Percentiles rank a stretch among this genome's conserved stretches.
phyloP scores from a whole-genome alignment of 139 green algal genomes.

The Pleodorina starrii region DNA sequence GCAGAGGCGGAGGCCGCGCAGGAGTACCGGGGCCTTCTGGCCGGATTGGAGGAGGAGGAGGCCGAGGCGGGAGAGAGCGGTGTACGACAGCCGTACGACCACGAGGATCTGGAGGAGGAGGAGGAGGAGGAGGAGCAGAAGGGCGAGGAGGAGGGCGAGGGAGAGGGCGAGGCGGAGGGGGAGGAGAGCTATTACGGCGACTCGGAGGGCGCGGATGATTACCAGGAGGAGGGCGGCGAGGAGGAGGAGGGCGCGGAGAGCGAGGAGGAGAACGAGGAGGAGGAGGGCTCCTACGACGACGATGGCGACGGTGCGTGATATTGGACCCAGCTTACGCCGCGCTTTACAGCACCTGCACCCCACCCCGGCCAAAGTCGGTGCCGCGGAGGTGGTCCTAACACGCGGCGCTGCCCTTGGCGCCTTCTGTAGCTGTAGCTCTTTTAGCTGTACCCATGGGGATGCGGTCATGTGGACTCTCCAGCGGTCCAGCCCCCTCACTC shows the following conservation, averaged over 20 bases:
- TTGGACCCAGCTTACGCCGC: too few species aligned
- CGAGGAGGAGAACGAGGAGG: neutral
- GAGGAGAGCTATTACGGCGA: neutral
- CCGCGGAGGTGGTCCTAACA: too few species aligned
- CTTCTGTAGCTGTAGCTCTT: too few species aligned
- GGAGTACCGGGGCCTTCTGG: slow-evolving; percentile 33
- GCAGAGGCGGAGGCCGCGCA: neutral
- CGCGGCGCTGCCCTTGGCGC: too few species aligned
- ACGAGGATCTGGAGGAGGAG: neutral
- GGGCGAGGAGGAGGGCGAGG: neutral
- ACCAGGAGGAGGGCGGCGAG: slow-evolving; percentile 4
- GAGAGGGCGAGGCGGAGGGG: neutral
- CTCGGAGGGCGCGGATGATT: neutral
- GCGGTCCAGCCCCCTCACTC: too few species aligned
- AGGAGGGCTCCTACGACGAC: neutral
- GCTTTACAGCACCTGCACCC: too few species aligned
- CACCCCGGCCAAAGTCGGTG: too few species aligned
- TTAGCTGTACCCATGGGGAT: too few species aligned
- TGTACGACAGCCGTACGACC: too few species aligned
- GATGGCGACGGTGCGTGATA: neutral
- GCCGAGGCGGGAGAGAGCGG: neutral
- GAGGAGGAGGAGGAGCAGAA: neutral
- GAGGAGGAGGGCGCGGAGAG: neutral
- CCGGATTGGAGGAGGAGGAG: neutral
- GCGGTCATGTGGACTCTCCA: too few species aligned